phyloP scores from a whole-genome alignment of 2,329 filamentous ascomycete genomes.

The Ophiosphaerella korrae region DNA sequence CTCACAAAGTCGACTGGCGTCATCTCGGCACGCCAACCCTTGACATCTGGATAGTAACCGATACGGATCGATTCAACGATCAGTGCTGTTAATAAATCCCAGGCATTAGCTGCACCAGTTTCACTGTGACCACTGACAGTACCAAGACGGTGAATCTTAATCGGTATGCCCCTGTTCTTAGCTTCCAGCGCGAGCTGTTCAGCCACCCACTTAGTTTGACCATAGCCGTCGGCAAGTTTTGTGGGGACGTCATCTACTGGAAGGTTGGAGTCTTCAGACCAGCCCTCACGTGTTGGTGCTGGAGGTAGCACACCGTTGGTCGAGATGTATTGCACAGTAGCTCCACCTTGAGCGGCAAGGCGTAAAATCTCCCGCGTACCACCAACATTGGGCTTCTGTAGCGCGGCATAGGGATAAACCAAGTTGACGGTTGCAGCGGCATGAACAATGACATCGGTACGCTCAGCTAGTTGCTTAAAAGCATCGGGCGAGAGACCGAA shows the following conservation, averaged over 20 bases:
- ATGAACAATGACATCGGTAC: slow-evolving; percentile 76
- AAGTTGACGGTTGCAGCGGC: slow-evolving; percentile 75
- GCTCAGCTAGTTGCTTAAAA: slow-evolving; percentile 68
- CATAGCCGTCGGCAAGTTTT: slow-evolving; percentile 74
- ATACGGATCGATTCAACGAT: slow-evolving; percentile 78
- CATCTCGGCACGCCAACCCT: slow-evolving; percentile 81
- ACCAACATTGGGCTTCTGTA: slow-evolving; percentile 76
- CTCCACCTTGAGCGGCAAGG: slow-evolving; percentile 68
- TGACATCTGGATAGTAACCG: slow-evolving; percentile 70
- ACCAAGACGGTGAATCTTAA: slow-evolving; percentile 73
- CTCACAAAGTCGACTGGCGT: slow-evolving; percentile 83
- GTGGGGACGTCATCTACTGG: slow-evolving; percentile 70
- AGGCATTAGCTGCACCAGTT: slow-evolving; percentile 77
- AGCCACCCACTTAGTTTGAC: slow-evolving; percentile 82
- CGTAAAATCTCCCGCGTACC: slow-evolving; percentile 78
- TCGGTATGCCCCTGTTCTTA: slow-evolving; percentile 69
- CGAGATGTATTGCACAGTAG: slow-evolving; percentile 78
- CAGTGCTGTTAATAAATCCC: slow-evolving; percentile 76
- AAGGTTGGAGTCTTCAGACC: slow-evolving; percentile 72
- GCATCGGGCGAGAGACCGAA: slow-evolving; percentile 70
- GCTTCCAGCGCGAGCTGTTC: slow-evolving; percentile 76
- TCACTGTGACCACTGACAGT: slow-evolving; percentile 79
- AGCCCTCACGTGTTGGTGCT: slow-evolving; percentile 64
- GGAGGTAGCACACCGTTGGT: slow-evolving; percentile 80
- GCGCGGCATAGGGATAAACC: slow-evolving; percentile 79